Conservation (phyloP, 1,284 basidiomycete genomes). For the Ceratobasidium theobromae region DNA sequence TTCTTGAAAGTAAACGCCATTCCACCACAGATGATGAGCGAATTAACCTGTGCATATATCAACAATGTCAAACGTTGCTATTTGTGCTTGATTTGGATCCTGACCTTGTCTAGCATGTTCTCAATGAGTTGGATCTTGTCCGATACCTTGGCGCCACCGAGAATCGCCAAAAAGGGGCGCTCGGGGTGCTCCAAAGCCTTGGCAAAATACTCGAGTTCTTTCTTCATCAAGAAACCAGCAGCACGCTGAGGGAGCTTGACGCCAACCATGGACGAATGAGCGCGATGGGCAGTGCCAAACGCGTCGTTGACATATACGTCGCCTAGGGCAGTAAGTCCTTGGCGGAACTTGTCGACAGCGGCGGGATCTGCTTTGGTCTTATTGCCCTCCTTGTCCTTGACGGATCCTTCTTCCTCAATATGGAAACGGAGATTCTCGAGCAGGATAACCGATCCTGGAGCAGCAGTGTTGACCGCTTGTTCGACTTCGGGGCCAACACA, state of each 20-base stretch:
- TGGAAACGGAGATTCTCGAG: conserved; percentile 99
- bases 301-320: conserved; percentile 99
- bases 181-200: conserved; percentile 96
- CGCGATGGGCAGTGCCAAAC: conserved; percentile 97
- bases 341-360: conserved; percentile 82
- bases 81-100: not conserved
- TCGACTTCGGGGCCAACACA: conserved; percentile 88
- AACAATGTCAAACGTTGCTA: conserved; percentile 9
- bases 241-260: conserved; percentile 92
- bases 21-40: conserved; percentile 94
- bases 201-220: conserved; percentile 98
- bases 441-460: conserved; percentile 81
- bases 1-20: conserved; percentile 99
- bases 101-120: conserved; percentile 96
- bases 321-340: conserved; percentile 85
- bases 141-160: conserved; percentile 98
- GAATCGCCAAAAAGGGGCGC: conserved; percentile 95
- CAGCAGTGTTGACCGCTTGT: conserved; percentile 69
- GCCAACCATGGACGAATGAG: conserved; percentile 98
- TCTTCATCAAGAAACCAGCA: conserved; percentile 96
- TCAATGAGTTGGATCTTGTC: conserved; percentile 99
- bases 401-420: conserved; percentile 95
- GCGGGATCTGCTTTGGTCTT: conserved; percentile 90
- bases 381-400: conserved; percentile 88
- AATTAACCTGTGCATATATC: conserved; percentile 72